Conservation (phyloP, 2,329 filamentous ascomycete genomes). For the Tolypocladium pustulatum region DNA sequence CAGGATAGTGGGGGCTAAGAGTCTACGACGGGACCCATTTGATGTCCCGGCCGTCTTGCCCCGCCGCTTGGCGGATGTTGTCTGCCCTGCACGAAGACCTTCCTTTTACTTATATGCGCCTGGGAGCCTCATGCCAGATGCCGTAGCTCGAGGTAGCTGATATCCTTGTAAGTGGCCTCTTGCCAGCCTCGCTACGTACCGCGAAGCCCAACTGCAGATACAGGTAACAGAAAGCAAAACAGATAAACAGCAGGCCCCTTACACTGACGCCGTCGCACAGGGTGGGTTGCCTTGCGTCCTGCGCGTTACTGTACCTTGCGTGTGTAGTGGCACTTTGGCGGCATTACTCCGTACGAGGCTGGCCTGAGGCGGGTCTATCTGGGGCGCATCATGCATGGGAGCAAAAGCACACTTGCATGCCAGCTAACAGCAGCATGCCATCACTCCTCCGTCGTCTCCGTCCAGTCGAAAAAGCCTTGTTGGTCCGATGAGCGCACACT, state of each 20-base stretch:
- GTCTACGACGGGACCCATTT: neutral
- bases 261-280: neutral
- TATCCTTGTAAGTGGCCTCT: neutral
- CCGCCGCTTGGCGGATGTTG: neutral
- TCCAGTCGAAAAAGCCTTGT: neutral
- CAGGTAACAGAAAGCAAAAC: neutral
- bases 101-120: neutral
- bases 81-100: neutral
- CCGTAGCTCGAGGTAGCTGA: neutral
- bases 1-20: neutral
- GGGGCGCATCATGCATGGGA: neutral
- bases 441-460: neutral
- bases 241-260: neutral
- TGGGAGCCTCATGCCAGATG: neutral
- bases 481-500: neutral
- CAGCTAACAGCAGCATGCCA: neutral
- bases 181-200: neutral
- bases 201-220: neutral
- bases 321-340: neutral
- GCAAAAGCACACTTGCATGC: neutral
- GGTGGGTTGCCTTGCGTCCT: neutral
- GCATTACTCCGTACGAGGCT: neutral
- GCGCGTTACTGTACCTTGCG: neutral
- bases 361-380: neutral
- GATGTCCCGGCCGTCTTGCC: neutral